Evolutionary conservation across 768 basidiomycete genomes (phyloP), one percentile per base, ranked within the genome.

Genomic region (Lentinula aciculospora): DNA sequence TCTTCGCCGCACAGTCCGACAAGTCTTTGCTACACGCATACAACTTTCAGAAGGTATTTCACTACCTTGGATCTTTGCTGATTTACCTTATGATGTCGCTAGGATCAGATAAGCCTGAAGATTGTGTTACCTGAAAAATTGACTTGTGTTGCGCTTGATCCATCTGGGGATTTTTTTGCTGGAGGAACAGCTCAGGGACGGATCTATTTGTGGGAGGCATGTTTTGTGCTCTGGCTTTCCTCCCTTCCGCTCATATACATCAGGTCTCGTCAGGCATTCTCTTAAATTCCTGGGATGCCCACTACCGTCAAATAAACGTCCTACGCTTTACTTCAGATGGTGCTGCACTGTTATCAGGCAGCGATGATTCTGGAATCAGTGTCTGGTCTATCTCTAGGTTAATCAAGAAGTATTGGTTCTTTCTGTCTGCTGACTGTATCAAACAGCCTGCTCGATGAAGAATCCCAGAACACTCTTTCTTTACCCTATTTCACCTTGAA

Each of bases 151-250:
- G 77, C 88, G 5, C 67, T 92, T 6, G 92, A 95, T 69, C 76
- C 76, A 17, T 76, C 75, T 46, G 94, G 94, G 3, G 71, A 75
- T 34, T 89, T 85, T 63, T 94, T 91, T 64, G 94, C 91, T 0
- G 95, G 89, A 25, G 97, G 94, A 31, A 95, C 94, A 0, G 71
- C 81, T 3, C 86, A 89, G 65, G 97, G 97, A 29, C 84, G 94
- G 53, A 82, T 98, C 64, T 95, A 95, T 67, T 72, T 99, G 1
- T 99, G 97, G 97, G 95, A 98, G 89, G 94, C 87, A 62, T 65
- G 85, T 80, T 57, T 28, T 9, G 4, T 46, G 57, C 19, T 49
- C 15, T 58, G n/a, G 44, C 49, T 23, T 27, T 25, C 17, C 28
- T 50, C 25, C 19, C 29, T 55, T 1, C 25, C 37, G 49, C 56